These are phyloP conservation scores for Cercospora sp. DNA, from an alignment of 2,329 filamentous ascomycete species.

Conservation along the genomic window DNA sequence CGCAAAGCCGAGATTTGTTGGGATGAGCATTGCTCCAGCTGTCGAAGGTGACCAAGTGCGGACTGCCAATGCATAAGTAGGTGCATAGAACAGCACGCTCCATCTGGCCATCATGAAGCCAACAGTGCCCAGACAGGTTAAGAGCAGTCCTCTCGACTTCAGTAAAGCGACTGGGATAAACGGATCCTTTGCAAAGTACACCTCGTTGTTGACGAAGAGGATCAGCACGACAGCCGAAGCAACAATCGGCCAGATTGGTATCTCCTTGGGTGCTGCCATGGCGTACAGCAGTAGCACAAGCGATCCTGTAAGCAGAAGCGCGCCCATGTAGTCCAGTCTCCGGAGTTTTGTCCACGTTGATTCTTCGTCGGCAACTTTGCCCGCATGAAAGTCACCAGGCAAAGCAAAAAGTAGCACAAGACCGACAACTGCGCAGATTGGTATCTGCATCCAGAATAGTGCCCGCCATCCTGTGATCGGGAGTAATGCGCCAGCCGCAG, in stretches of 20 bases:
- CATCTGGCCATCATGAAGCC: conserved; percentile 80
- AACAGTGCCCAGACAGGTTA: conserved; percentile 73
- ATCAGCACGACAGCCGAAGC: conserved; percentile 62
- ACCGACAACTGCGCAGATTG: conserved; percentile 63
- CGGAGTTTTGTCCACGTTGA: conserved; percentile 55
- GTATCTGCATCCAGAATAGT: conserved; percentile 72
- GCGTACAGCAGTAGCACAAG: conserved; percentile 73
- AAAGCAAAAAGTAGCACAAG: conserved; percentile 65
- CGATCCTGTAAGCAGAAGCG: conserved; percentile 61
- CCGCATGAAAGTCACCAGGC: conserved; percentile 49
- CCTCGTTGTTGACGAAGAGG: conserved; percentile 62
- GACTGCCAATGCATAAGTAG: conserved; percentile 76
- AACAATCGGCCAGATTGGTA: conserved; percentile 61
- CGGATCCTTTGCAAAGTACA: conserved; percentile 64
- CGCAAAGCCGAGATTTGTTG: conserved; percentile 79
- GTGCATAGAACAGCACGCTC: conserved; percentile 77
- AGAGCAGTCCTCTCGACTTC: conserved; percentile 66
- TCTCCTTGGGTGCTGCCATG: conserved; percentile 62
- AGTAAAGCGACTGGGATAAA: conserved; percentile 74
- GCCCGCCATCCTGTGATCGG: conserved; percentile 69
- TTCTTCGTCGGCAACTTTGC: conserved; percentile 25
- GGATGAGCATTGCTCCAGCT: conserved; percentile 74
- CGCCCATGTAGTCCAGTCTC: conserved; percentile 73
- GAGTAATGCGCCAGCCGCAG: conserved; percentile 67
- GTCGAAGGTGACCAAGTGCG: conserved; percentile 67